A percentile compares a stretch with the other conserved stretches of the same genome.
These are phyloP conservation scores for Senecio squalidus DNA, from an alignment of 140 eudicot genomes.

Conservation along the genomic window DNA sequence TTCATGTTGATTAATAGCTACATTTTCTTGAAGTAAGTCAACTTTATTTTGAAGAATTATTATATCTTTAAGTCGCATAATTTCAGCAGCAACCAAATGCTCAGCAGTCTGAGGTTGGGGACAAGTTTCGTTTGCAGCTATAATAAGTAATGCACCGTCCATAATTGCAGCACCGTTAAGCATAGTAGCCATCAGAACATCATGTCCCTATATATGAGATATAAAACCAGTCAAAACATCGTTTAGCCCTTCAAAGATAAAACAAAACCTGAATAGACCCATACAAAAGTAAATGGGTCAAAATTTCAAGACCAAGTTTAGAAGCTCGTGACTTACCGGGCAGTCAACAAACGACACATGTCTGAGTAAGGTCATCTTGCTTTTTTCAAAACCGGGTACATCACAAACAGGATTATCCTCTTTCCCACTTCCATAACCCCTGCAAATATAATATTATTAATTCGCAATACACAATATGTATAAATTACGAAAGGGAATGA, in stretches of 20 bases:
- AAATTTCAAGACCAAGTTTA: background rate
- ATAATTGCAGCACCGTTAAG: conserved; percentile 98
- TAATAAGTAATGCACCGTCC: conserved; percentile 98
- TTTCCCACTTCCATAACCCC: conserved; percentile 98
- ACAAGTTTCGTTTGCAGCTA: conserved; percentile 95
- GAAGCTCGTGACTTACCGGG: conserved; percentile 48
- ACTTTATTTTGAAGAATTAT: conserved; percentile 79
- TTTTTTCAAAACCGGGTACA: conserved; percentile 92
- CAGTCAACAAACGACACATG: conserved; percentile 98
- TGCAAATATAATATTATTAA: conserved; percentile 2
- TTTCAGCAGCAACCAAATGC: conserved; percentile 91
- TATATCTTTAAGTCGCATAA: conserved; percentile 75
- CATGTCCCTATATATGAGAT: conserved; percentile 60
- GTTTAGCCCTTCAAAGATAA: background rate
- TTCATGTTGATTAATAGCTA: conserved; percentile 81
- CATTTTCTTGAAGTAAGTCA: conserved; percentile 79
- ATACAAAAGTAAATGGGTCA: conserved; percentile 10
- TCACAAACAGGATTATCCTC: conserved; percentile 91
- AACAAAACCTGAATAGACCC: background rate
- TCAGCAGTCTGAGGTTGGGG: conserved; percentile 98
- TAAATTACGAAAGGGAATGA: background rate
- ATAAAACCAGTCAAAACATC: background rate
- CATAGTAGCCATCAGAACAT: conserved; percentile 99
- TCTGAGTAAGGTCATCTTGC: conserved; percentile 79
- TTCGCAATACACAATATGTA: conserved; percentile 3